These are phyloP conservation scores for Combretum micranthum DNA, from an alignment of 345 rosid species.

Conservation along the genomic window DNA sequence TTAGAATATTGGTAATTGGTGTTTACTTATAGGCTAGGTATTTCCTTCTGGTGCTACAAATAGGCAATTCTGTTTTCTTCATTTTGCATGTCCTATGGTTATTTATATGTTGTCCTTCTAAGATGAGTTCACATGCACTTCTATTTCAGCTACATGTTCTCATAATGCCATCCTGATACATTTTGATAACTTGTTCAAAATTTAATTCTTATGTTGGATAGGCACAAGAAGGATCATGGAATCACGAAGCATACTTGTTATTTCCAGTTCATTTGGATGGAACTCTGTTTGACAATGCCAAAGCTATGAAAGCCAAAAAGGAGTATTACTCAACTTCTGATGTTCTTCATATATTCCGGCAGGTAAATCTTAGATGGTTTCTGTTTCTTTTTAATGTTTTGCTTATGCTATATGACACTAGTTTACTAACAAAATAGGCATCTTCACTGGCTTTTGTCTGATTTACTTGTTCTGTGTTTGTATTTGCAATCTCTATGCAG, in stretches of 20 bases:
- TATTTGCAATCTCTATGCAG: not conserved
- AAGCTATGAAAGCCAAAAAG: constrained; percentile 74
- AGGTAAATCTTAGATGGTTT: constrained; percentile 35
- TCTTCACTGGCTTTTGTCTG: not conserved
- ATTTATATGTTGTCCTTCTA: too few relatives aligned
- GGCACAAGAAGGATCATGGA: constrained; percentile 80
- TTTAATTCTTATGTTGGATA: constrained; percentile 19
- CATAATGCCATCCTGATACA: not conserved
- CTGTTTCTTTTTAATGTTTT: not conserved
- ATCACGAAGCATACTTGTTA: constrained; percentile 88
- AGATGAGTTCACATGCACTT: not conserved
- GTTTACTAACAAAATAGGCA: too few relatives aligned
- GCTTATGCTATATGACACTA: too few relatives aligned
- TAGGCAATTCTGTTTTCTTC: too few relatives aligned
- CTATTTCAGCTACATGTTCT: not conserved
- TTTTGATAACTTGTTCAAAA: not conserved
- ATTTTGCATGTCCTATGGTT: too few relatives aligned
- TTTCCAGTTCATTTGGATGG: constrained; percentile 99
- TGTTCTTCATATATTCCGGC: constrained; percentile 86
- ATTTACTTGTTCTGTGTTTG: not conserved
- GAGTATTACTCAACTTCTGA: constrained; percentile 77
- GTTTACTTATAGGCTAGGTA: too few relatives aligned
- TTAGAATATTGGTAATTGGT: too few relatives aligned
- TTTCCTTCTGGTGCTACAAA: too few relatives aligned
- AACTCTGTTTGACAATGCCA: constrained; percentile 76